phyloP scores from a whole-genome alignment of 2,329 filamentous ascomycete species.

The Verticillium dahliae region DNA sequence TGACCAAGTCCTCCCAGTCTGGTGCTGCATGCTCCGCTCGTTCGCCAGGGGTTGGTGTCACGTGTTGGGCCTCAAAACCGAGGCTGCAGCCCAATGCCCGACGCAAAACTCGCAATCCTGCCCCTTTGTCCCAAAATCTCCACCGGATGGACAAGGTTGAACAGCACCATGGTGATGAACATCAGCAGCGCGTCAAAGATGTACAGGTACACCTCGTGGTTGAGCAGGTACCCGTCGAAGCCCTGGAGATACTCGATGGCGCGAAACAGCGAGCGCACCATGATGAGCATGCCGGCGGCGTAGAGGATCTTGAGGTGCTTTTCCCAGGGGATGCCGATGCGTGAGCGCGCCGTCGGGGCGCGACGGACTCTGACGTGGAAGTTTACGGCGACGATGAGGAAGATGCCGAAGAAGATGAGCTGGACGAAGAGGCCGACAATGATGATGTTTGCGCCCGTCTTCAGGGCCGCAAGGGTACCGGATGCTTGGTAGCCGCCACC shows the following conservation, averaged over 20 bases:
- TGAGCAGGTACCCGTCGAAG: slow-evolving; percentile 23
- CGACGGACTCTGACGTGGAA: slow-evolving; percentile 33
- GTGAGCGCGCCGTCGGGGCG: slow-evolving; percentile 14
- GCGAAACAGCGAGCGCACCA: slow-evolving; percentile 33
- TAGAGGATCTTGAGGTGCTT: slow-evolving; percentile 20
- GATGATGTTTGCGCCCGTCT: slow-evolving; percentile 38
- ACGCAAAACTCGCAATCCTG: neutral
- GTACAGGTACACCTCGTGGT: slow-evolving; percentile 27
- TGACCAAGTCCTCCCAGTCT: too few relatives aligned
- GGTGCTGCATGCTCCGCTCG: too few relatives aligned
- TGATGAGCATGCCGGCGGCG: slow-evolving; percentile 24
- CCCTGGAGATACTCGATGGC: slow-evolving; percentile 34
- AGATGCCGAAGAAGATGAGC: slow-evolving; percentile 47
- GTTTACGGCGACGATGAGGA: slow-evolving; percentile 37
- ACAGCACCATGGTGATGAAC: slow-evolving; percentile 16
- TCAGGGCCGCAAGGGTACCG: neutral
- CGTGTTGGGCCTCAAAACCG: neutral
- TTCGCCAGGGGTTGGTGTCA: too few relatives aligned
- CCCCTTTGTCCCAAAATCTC: neutral
- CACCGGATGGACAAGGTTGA: slow-evolving; percentile 6
- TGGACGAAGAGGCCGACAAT: slow-evolving; percentile 47
- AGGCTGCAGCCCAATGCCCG: neutral
- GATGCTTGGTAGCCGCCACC: slow-evolving; percentile 9
- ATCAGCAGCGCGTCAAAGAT: slow-evolving; percentile 30
- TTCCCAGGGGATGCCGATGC: slow-evolving; percentile 20